Evolutionary conservation across 1,139 yeast species (phyloP).

Genomic region (Blastobotrys serpentis): DNA sequence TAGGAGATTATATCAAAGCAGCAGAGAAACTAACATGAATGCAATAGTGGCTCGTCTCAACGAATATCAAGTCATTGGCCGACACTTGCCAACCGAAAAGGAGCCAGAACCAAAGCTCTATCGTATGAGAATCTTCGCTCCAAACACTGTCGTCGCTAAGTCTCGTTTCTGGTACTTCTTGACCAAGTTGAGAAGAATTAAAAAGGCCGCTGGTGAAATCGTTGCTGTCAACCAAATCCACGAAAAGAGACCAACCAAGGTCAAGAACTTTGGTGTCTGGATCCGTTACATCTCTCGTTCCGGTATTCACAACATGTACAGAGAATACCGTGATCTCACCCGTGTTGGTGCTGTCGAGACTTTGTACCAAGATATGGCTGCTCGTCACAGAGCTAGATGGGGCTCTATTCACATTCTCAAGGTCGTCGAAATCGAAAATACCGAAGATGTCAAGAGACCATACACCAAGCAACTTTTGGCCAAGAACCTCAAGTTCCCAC

Average conservation of each 20-base stretch:
- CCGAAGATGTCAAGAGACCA: constrained; percentile 98
- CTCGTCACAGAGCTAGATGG: constrained; percentile 99
- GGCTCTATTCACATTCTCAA: constrained; percentile 93
- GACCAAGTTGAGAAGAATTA: constrained; percentile 98
- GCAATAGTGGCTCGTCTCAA: constrained; percentile 64
- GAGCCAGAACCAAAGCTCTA: constrained; percentile 99
- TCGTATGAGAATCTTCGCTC: constrained; percentile 99
- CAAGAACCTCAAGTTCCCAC: constrained; percentile 98
- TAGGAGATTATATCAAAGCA: neutral
- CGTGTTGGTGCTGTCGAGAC: constrained; percentile 99
- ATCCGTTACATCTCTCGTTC: constrained; percentile 99
- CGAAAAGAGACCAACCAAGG: constrained; percentile 98
- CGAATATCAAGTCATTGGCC: constrained; percentile 99
- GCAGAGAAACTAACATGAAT: constrained; percentile 6
- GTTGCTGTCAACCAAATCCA: constrained; percentile 87
- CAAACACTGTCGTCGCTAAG: constrained; percentile 98
- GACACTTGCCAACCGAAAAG: constrained; percentile 98
- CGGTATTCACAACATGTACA: constrained; percentile 99
- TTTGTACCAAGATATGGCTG: constrained; percentile 99
- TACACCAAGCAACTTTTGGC: constrained; percentile 96
- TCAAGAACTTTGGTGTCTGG: constrained; percentile 99
- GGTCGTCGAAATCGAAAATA: constrained; percentile 98
- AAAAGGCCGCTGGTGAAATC: constrained; percentile 99
- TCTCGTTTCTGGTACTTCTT: constrained; percentile 99
- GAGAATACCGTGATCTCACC: constrained; percentile 99